Evolutionary conservation across 208 protist genomes (phyloP).

Genomic region (Trypanosoma vivax): DNA sequence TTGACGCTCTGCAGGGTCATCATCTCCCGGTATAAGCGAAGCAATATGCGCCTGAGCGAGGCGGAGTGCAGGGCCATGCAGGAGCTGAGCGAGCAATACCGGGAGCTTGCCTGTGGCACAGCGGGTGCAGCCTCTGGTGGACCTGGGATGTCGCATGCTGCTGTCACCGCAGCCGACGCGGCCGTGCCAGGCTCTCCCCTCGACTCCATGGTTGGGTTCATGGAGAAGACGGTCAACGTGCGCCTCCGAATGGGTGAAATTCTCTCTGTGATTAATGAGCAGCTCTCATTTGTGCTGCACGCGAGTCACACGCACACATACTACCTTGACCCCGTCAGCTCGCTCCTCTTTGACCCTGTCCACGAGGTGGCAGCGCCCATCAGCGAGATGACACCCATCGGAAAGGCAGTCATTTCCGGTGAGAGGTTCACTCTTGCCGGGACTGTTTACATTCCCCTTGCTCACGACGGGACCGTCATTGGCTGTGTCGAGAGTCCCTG

Average conservation of each 20-base stretch:
- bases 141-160: too few relatives aligned
- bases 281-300: too few relatives aligned
- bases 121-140: too few relatives aligned
- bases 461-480: constrained; percentile 29
- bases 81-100: background rate
- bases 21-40: constrained; percentile 11
- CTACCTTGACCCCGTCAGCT: constrained; percentile 35
- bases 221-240: too few relatives aligned
- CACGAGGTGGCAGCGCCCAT: constrained; percentile 38
- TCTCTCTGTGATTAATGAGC: too few relatives aligned
- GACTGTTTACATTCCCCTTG: constrained; percentile 59
- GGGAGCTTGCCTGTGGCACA: background rate
- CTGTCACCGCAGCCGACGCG: too few relatives aligned
- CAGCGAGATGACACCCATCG: constrained; percentile 41
- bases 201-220: too few relatives aligned
- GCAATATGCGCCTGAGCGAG: constrained; percentile 5
- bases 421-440: constrained; percentile 32
- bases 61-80: constrained; percentile 5
- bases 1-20: constrained; percentile 9
- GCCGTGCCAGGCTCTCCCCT: too few relatives aligned
- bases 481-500: constrained; percentile 54
- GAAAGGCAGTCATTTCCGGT: constrained; percentile 34
- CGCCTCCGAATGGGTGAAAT: too few relatives aligned
- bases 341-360: constrained; percentile 52
- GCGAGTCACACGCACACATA: too few relatives aligned